Evolutionary conservation across 2,329 filamentous ascomycete species (phyloP).

Genomic region (Aureobasidium zeae): DNA sequence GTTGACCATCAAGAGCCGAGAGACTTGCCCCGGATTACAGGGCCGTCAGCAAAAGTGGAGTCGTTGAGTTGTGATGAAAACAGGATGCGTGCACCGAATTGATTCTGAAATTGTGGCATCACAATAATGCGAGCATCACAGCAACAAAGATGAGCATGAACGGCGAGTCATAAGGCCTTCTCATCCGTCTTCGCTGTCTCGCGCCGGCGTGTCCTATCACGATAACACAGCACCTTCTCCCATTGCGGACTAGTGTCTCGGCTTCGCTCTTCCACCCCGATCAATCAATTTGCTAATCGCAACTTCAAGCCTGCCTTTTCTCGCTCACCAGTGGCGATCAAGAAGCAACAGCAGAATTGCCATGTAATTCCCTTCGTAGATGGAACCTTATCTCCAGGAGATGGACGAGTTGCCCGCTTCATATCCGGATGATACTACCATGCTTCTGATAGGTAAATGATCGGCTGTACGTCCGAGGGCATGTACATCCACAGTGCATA

Average conservation of each 20-base stretch:
- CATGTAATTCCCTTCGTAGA: background rate
- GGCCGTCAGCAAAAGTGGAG: too few species aligned
- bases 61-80: too few species aligned
- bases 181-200: background rate
- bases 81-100: background rate
- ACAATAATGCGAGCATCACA: background rate
- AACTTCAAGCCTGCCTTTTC: background rate
- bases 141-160: too few species aligned
- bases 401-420: background rate
- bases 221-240: background rate
- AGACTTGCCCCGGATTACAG: slow-evolving; percentile 4
- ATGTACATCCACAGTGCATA: slow-evolving; percentile 4
- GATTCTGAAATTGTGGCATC: background rate
- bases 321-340: background rate
- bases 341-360: background rate
- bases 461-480: slow-evolving; percentile 4
- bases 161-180: slow-evolving; percentile 1
- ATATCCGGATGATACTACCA: slow-evolving; percentile 4
- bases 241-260: background rate
- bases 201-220: background rate
- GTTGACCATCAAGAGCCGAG: background rate
- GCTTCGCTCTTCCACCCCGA: background rate
- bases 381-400: slow-evolving; percentile 9
- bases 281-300: background rate
- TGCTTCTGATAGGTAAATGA: slow-evolving; percentile 14